These are phyloP conservation scores for Nemania sp. DNA, from an alignment of 2,329 filamentous ascomycete species.

Conservation along the genomic window DNA sequence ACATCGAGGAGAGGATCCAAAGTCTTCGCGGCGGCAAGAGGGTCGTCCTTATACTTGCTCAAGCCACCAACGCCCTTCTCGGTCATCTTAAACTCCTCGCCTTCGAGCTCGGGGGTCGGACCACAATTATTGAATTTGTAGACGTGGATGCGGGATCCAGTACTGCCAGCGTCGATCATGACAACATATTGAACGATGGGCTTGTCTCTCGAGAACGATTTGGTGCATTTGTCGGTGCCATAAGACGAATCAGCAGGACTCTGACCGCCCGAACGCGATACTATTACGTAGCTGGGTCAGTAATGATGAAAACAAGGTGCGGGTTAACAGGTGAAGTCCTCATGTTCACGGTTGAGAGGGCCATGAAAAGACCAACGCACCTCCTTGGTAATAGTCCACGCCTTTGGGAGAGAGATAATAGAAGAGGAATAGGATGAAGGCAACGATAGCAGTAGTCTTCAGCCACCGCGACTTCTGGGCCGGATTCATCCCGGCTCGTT, in stretches of 20 bases:
- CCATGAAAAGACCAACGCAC: constrained; percentile 38
- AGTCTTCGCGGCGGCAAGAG: constrained; percentile 85
- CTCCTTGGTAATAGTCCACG: constrained; percentile 57
- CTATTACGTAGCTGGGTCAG: constrained; percentile 30
- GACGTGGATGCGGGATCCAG: constrained; percentile 95
- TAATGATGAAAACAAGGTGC: constrained; percentile 9
- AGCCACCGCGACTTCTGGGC: constrained; percentile 68
- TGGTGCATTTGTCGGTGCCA: constrained; percentile 76
- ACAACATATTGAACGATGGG: constrained; percentile 96
- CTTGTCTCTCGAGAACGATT: constrained; percentile 83
- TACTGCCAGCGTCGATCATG: constrained; percentile 98
- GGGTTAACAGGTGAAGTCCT: too few species aligned
- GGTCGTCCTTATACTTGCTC: constrained; percentile 85
- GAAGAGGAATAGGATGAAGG: constrained; percentile 63
- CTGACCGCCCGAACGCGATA: constrained; percentile 51
- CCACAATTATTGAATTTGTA: constrained; percentile 99
- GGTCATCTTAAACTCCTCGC: constrained; percentile 92
- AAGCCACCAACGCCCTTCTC: constrained; percentile 82
- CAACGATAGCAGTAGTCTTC: constrained; percentile 66
- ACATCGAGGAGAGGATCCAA: constrained; percentile 86
- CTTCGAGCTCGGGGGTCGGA: constrained; percentile 88
- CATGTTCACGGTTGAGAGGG: too few species aligned
- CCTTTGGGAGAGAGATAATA: constrained; percentile 66
- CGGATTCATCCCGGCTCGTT: constrained; percentile 64
- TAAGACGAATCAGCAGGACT: constrained; percentile 63